Evolutionary conservation across 2,329 filamentous ascomycete species (phyloP).

Genomic region (Exutisphaerella laricina): DNA sequence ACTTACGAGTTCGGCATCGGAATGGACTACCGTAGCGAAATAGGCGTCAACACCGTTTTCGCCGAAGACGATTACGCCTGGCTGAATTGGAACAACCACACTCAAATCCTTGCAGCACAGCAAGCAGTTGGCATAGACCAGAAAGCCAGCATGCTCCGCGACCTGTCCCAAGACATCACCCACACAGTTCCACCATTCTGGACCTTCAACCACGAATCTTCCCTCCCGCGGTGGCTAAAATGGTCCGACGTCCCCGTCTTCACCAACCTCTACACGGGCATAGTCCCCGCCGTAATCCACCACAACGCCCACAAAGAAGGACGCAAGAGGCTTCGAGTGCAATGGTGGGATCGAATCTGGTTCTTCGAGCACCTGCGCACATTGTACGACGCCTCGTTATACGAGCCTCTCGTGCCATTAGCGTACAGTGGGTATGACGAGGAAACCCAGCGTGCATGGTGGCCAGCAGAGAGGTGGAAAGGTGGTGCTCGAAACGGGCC

Average conservation of each 20-base stretch:
- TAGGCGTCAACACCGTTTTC: slow-evolving; percentile 25
- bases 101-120: slow-evolving; percentile 15
- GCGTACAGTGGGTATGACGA: slow-evolving; percentile 38
- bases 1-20: slow-evolving; percentile 32
- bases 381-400: slow-evolving; percentile 19
- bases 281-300: slow-evolving; percentile 25
- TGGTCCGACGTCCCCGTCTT: slow-evolving; percentile 24
- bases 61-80: slow-evolving; percentile 27
- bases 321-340: slow-evolving; percentile 16
- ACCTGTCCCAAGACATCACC: slow-evolving; percentile 21
- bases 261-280: slow-evolving; percentile 24
- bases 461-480: slow-evolving; percentile 41
- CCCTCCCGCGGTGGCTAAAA: slow-evolving; percentile 13
- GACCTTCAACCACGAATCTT: slow-evolving; percentile 19
- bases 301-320: slow-evolving; percentile 23
- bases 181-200: slow-evolving; percentile 21
- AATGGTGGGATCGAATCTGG: slow-evolving; percentile 25
- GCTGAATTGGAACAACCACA: slow-evolving; percentile 18
- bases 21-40: slow-evolving; percentile 26
- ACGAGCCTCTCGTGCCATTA: slow-evolving; percentile 18
- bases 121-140: slow-evolving; percentile 7
- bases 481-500: slow-evolving; percentile 47
- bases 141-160: slow-evolving; percentile 8
- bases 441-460: slow-evolving; percentile 34
- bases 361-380: slow-evolving; percentile 16